Base-by-base conservation (phyloP, 495 filamentous ascomycete species). In the Aspergillus coremiiformis region DNA sequence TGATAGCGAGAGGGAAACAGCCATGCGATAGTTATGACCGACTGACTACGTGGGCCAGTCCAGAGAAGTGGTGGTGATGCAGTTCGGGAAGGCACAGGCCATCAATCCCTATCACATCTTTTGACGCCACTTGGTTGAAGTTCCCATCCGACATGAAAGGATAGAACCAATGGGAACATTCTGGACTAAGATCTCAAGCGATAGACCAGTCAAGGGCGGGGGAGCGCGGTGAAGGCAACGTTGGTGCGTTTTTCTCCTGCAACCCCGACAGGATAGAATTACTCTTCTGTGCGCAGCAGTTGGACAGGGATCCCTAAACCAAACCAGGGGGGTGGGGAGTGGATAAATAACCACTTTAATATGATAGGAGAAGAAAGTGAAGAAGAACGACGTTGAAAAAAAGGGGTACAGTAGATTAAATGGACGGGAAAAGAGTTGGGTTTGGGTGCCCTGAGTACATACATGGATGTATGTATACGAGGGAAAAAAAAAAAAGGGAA, bases 21-120 rank as follows among this genome's bases (percentile, higher is more conserved):
- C 55, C 22, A 44, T 22, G 22, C 45, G 19, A 50, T 52, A 26
- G 43, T 52, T 42, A 43, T 52, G 50, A 52, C 50, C 50, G 29
- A 51, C 21, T 32, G 49, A 55, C 48, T 46, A 61, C 55, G 49
- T 52, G 51, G 58, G 54, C 52, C 55, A 58, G 55, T 39, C 43
- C 49, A 50, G 46, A 49, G 49, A 22, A 48, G 11, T 49, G 35
- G 57, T 41, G 37, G 49, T 44, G 48, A 59, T 60, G 66, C 66
- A 67, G 62, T 61, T 56, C 66, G 67, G 69, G 53, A 69, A 67
- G 61, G 53, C 55, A 69, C 67, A 70, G 61, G 49, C 45, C 54
- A 53, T 52, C 53, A 24, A 62, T 56, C 59, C 56, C 59, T 59
- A 62, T 62, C 59, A 59, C 56, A 63, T 57, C 63, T 60, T 59